These are phyloP conservation scores for Xylaria sp. DNA, from an alignment of 495 filamentous ascomycete genomes.

Conservation along the genomic window DNA sequence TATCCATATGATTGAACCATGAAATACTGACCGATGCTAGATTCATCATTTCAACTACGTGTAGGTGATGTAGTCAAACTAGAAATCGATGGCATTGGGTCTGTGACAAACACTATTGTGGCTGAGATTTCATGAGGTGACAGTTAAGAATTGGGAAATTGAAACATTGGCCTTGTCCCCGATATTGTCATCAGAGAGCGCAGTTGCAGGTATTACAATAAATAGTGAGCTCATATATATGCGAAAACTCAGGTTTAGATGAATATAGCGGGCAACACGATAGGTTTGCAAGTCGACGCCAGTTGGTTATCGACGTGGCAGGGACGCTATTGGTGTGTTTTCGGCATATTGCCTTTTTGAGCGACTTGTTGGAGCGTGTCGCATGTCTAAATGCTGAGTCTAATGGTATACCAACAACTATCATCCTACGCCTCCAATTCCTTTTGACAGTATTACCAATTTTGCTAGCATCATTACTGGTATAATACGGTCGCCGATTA, in stretches of 20 bases:
- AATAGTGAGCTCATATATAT: neutral
- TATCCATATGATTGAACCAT: neutral
- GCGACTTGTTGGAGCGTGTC: neutral
- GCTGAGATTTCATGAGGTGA: neutral
- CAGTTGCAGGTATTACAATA: neutral
- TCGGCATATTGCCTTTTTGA: constrained; percentile 12
- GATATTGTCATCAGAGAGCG: neutral
- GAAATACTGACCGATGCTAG: constrained; percentile 1
- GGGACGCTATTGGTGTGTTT: neutral
- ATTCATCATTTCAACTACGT: constrained; percentile 23
- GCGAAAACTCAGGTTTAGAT: neutral
- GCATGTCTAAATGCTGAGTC: neutral
- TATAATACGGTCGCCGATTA: neutral
- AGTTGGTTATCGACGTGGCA: neutral
- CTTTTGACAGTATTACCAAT: neutral
- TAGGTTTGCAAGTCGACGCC: neutral
- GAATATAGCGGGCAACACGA: neutral
- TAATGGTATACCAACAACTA: neutral
- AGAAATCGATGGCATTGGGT: constrained; percentile 29
- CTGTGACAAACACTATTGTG: constrained; percentile 28
- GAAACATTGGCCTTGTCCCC: neutral
- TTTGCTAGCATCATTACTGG: neutral
- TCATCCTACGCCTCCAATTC: neutral
- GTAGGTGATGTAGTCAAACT: constrained; percentile 27
- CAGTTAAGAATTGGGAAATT: neutral